Evolutionary conservation across 495 filamentous ascomycete genomes (phyloP).

Genomic region (Neurospora sp.): DNA sequence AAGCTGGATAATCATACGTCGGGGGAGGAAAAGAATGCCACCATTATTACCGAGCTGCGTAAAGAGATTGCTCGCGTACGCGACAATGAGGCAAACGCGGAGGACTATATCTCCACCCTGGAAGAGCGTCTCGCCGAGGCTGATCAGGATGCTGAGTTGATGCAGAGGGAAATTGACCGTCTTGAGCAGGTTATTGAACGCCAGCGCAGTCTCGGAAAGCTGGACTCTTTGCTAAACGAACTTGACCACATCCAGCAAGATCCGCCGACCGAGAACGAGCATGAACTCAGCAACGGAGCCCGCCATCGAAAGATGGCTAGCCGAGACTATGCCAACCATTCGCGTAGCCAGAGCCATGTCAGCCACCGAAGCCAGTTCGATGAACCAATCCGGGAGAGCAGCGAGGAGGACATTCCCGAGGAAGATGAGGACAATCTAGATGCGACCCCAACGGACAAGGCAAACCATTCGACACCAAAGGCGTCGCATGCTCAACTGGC

Average conservation of each 20-base stretch:
- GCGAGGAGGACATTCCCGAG: constrained; percentile 23
- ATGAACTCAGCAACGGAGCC: constrained; percentile 24
- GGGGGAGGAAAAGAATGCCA: constrained; percentile 84
- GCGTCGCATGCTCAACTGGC: constrained; percentile 13
- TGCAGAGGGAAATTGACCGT: constrained; percentile 92
- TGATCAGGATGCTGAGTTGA: constrained; percentile 90
- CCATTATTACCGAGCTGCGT: constrained; percentile 75
- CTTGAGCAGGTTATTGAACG: constrained; percentile 93
- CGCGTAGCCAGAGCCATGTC: constrained; percentile 38
- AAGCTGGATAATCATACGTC: constrained; percentile 83
- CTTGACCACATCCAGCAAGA: constrained; percentile 72
- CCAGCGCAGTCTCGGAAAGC: constrained; percentile 86
- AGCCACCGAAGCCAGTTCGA: constrained; percentile 40
- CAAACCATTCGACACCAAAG: constrained; percentile 19
- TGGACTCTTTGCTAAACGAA: constrained; percentile 86
- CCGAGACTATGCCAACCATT: constrained; percentile 37
- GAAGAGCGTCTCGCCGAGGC: constrained; percentile 93
- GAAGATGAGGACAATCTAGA: constrained; percentile 21
- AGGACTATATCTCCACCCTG: constrained; percentile 95
- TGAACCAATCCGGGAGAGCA: constrained; percentile 42
- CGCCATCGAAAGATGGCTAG: constrained; percentile 32
- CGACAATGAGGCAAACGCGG: constrained; percentile 77
- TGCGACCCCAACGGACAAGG: constrained; percentile 21
- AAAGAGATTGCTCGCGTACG: constrained; percentile 86
- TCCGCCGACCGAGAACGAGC: constrained; percentile 31